Base-by-base conservation (phyloP, 495 filamentous ascomycete genomes). In the Penicillium daleae region DNA sequence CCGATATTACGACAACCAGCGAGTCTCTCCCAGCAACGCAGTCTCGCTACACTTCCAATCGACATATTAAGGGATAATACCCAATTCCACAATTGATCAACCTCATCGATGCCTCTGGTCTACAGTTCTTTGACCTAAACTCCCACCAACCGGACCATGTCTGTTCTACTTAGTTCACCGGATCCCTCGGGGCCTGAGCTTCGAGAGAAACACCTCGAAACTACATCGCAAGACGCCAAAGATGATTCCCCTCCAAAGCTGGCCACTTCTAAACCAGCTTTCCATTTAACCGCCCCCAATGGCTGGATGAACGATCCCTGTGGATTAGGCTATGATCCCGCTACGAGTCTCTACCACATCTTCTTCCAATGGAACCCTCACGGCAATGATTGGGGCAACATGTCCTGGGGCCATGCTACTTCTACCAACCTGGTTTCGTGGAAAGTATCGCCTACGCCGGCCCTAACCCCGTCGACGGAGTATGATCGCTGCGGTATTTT, bases 271-370 rank as follows among this genome's bases (percentile, higher is more conserved):
- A 67, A 83, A 29, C 84, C 85, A 22, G 75, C 61, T 5, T 82
- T 73, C 49, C 85, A 86, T 62, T 74, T 87, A 40, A 72, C 74
- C 6, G 80, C 84, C 6, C 79, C 83, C 6, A 69, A 70, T 51
- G 82, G 81, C 27, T 87, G 83, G 83, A 72, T 85, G 74, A 86
- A 87, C 59, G 85, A 87, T 33, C 85, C 85, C 6, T 85, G 83
- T 57, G 83, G 80, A 9, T 68, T 82, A 21, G 79, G 82, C 56
- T 87, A 85, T 52, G 83, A 86, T 62, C 81, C 81, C 15, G 62
- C 61, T 19, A 80, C 76, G 6, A 67, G 71, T 12, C 54, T 68
- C 8, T 80, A 81, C 55, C 79, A 83, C 46, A 32, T 80, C 8
- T 75, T 71, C 49, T 82, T 77, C 63, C 80, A 83, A 70, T 83